A percentile compares a stretch with the other conserved stretches of the same genome.
phyloP scores from a whole-genome alignment of 176 grass and related monocot species.

The Chloris gayana region DNA sequence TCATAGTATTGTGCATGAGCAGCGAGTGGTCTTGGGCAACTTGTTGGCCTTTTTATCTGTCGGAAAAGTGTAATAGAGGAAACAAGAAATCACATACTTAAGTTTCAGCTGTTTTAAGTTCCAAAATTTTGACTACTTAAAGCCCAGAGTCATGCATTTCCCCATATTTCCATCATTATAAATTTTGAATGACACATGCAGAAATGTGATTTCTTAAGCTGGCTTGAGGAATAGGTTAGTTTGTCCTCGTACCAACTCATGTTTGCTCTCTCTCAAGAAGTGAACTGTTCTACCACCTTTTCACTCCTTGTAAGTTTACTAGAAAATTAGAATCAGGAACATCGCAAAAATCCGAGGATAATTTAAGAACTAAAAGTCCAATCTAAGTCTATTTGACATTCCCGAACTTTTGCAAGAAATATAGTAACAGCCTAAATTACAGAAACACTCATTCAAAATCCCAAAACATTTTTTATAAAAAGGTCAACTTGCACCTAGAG shows the following conservation, averaged over 20 bases:
- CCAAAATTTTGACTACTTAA: not conserved
- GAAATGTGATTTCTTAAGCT: not conserved
- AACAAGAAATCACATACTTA: not conserved
- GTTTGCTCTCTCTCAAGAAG: not conserved
- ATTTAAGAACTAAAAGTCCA: not conserved
- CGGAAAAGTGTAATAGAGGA: constrained; percentile 17
- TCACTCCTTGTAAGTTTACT: not conserved
- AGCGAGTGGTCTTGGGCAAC: constrained; percentile 67
- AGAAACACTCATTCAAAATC: too few relatives aligned
- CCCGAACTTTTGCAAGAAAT: not conserved
- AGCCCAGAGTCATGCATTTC: not conserved
- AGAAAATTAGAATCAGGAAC: not conserved
- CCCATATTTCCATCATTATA: constrained; percentile 14
- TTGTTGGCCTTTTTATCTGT: constrained; percentile 74
- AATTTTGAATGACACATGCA: too few relatives aligned
- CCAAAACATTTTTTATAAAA: too few relatives aligned
- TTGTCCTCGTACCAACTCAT: not conserved
- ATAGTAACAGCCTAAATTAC: not conserved
- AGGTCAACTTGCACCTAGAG: too few relatives aligned
- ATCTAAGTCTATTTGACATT: not conserved
- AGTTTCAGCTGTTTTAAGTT: not conserved
- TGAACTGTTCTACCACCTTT: not conserved
- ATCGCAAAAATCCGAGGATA: not conserved
- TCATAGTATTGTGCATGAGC: constrained; percentile 74
- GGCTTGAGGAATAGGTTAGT: not conserved